phyloP scores from a whole-genome alignment of 257 asterid genomes.

The Solanum clarkiae region DNA sequence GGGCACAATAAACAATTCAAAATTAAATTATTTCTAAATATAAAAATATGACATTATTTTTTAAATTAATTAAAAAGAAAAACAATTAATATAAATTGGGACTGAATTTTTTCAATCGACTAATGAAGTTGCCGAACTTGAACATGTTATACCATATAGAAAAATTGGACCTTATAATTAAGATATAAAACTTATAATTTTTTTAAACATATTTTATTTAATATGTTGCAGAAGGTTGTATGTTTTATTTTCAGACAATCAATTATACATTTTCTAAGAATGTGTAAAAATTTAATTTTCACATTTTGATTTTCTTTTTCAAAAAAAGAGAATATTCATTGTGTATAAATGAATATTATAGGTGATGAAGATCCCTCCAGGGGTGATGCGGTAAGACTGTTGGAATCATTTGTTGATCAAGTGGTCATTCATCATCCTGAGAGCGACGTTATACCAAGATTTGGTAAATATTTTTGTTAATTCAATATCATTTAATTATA shows the following conservation, averaged over 20 bases:
- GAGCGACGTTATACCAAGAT: slow-evolving; percentile 5
- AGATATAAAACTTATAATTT: too few relatives aligned
- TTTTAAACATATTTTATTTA: background rate
- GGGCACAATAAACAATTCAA: too few relatives aligned
- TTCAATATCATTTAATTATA: background rate
- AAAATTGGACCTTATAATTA: background rate
- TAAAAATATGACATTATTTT: too few relatives aligned
- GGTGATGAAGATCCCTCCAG: slow-evolving; percentile 6
- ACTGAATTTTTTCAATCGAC: too few relatives aligned
- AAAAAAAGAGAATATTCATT: background rate
- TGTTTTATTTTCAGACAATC: background rate
- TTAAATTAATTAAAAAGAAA: too few relatives aligned
- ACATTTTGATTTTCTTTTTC: background rate
- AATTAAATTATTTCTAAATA: too few relatives aligned
- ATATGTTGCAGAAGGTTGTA: background rate
- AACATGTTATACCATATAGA: background rate
- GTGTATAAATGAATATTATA: background rate
- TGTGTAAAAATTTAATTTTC: background rate
- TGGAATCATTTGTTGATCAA: slow-evolving; percentile 6
- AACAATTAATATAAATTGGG: too few relatives aligned
- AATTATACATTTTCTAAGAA: background rate
- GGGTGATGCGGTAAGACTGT: background rate
- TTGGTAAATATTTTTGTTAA: background rate
- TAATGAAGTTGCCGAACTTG: background rate
- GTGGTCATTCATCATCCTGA: slow-evolving; percentile 10